These are phyloP conservation scores for Russula dissimulans DNA, from an alignment of 768 basidiomycete genomes.

Conservation along the genomic window DNA sequence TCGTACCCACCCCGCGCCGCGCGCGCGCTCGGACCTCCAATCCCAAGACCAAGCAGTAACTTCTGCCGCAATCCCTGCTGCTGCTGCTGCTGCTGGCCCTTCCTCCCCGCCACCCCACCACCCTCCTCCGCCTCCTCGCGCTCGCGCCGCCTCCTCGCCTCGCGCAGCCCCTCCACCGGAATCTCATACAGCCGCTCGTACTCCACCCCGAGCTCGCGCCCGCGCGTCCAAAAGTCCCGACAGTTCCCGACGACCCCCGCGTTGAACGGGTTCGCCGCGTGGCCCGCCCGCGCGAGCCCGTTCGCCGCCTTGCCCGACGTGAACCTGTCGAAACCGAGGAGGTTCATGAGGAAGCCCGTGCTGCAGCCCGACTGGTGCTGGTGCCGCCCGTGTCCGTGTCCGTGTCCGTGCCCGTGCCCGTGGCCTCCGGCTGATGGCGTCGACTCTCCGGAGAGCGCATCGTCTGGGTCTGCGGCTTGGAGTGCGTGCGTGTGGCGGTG, in stretches of 20 bases:
- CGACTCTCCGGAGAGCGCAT: constrained; percentile 38
- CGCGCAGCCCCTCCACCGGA: constrained; percentile 73
- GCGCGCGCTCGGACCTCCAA: constrained; percentile 33
- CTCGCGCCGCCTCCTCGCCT: constrained; percentile 54
- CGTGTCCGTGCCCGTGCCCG: constrained; percentile 31
- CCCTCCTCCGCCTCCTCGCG: constrained; percentile 48
- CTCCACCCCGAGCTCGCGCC: constrained; percentile 78
- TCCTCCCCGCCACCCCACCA: constrained; percentile 23
- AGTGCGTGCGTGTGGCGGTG: constrained; percentile 46
- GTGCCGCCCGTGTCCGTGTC: constrained; percentile 36
- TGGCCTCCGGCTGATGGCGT: constrained; percentile 10
- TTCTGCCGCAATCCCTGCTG: constrained; percentile 33
- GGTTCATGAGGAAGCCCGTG: constrained; percentile 72
- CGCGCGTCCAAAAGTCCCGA: constrained; percentile 89
- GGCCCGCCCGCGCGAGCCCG: constrained; percentile 69
- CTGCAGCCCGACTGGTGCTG: constrained; percentile 32
- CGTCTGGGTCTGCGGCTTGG: constrained; percentile 26
- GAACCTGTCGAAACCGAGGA: constrained; percentile 91
- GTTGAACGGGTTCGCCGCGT: constrained; percentile 88
- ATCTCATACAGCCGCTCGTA: constrained; percentile 88
- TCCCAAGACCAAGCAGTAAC: constrained; percentile 46
- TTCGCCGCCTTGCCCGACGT: constrained; percentile 84
- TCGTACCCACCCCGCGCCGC: constrained; percentile 52
- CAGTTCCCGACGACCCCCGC: constrained; percentile 70
- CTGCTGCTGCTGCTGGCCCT: constrained; percentile 20